These are phyloP conservation scores for Lycium ferocissimum DNA, from an alignment of 257 asterid species.

Conservation along the genomic window DNA sequence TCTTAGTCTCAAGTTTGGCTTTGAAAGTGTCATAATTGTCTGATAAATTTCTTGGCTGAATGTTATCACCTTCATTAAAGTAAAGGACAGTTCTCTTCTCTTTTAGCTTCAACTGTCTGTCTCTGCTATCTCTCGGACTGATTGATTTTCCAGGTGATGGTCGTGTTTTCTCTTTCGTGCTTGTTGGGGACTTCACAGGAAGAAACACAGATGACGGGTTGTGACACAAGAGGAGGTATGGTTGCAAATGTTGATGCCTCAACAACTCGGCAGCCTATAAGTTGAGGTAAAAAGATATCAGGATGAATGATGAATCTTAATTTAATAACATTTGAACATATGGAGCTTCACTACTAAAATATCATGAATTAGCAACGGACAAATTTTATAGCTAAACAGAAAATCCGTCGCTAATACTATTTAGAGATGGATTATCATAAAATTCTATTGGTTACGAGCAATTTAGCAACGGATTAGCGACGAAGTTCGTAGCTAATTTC, in stretches of 20 bases:
- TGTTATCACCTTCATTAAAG: slow-evolving; percentile 57
- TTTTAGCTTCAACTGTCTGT: slow-evolving; percentile 48
- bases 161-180: slow-evolving; percentile 51
- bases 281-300: slow-evolving; percentile 27
- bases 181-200: slow-evolving; percentile 84
- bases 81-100: slow-evolving; percentile 63
- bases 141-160: slow-evolving; percentile 59
- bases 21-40: slow-evolving; percentile 42
- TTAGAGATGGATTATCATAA: no score
- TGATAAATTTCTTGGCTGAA: slow-evolving; percentile 42
- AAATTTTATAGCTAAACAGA: no score
- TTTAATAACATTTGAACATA: neutral
- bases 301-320: neutral
- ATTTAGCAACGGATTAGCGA: no score
- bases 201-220: slow-evolving; percentile 77
- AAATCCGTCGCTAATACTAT: no score
- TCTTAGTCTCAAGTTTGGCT: slow-evolving; percentile 68
- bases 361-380: no score
- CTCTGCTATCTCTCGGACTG: slow-evolving; percentile 46
- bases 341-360: no score
- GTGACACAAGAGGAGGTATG: slow-evolving; percentile 78
- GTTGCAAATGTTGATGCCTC: slow-evolving; percentile 89
- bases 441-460: no score
- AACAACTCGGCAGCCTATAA: slow-evolving; percentile 85
- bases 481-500: no score